Base-by-base conservation (phyloP, 176 grass and related monocot genomes). In the Eragrostis nindensis region DNA sequence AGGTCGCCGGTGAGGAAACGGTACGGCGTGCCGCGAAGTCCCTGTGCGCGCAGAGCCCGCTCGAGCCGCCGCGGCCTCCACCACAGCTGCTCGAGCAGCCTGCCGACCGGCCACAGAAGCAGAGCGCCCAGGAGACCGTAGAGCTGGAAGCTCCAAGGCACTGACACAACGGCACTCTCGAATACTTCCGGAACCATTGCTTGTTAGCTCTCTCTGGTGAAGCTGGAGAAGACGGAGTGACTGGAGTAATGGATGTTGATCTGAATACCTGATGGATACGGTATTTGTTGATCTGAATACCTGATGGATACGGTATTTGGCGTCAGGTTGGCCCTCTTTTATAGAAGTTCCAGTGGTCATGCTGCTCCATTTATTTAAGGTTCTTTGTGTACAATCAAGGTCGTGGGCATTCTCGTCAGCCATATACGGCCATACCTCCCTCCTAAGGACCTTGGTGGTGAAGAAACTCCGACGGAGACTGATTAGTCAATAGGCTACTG, bases 1-100 rank as follows among this genome's bases (percentile, higher is more conserved):
- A 77, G 11, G 42, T 94, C 88, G 18, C 91, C 88, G 48, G 62
- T 64, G 10, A 90, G 77, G 25, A 90, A 85, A 25, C 68, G 82
- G 61, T 94, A 94, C 2, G 70, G 13, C 18, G 81, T 87, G 63
- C 91, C 91, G 3, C 66, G 48, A 9, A 94, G 76, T 8, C 88
- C 91, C 69, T 88, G 88, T 7, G 74, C 54, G 41, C 79, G 82
- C 18, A 94, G 78, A 3, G 38, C 43, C 67, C 32, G 47, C 30
- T 90, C 85, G 2, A 90, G 73, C 19, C 78, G 67, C 59, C 88
- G 80, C 27, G 91, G 91, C 48, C 5, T 47, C 73, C 79, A 88
- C 91, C 82, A 88, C n/a, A 69, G 73, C 88, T 2, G 62, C 1
- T 90, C 74, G 0, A 94, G 46, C 65, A 85, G 29, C 70, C 73